phyloP scores from a whole-genome alignment of 108 stramenopile genomes.

The Chaetoceros tenuissimus region DNA sequence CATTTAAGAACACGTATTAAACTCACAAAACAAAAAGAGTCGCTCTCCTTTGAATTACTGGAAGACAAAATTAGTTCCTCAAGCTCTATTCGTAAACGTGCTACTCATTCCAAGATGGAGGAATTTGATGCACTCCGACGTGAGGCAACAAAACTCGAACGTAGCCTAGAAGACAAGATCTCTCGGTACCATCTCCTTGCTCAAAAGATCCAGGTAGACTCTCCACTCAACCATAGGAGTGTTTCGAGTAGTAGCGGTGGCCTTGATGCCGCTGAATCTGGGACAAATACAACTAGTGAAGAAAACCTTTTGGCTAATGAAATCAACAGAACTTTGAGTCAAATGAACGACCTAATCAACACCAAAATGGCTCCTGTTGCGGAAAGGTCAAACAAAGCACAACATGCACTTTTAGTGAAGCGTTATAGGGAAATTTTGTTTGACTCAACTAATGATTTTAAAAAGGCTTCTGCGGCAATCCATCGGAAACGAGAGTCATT shows the following conservation, averaged over 20 bases:
- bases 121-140: conserved; percentile 68
- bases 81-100: not conserved
- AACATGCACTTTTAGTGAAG: conserved; percentile 52
- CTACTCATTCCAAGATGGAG: conserved; percentile 22
- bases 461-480: conserved; percentile 46
- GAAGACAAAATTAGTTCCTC: not conserved
- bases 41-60: no score
- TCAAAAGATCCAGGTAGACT: not conserved
- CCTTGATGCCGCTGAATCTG: conserved; percentile 54
- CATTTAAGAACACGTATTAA: no score
- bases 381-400: conserved; percentile 37
- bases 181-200: conserved; percentile 41
- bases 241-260: conserved; percentile 1
- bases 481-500: conserved; percentile 48
- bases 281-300: conserved; percentile 39
- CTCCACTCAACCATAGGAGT: not conserved
- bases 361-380: conserved; percentile 56
- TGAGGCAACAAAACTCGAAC: conserved; percentile 74
- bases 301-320: conserved; percentile 59
- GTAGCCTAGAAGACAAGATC: conserved; percentile 71
- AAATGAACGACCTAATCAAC: conserved; percentile 58
- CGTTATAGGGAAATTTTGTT: conserved; percentile 82
- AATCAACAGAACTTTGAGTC: conserved; percentile 55
- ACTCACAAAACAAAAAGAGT: no score
- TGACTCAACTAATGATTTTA: conserved; percentile 63